Base-by-base conservation (phyloP, 1,139 yeast species). In the Pneumocystis sp. region DNA sequence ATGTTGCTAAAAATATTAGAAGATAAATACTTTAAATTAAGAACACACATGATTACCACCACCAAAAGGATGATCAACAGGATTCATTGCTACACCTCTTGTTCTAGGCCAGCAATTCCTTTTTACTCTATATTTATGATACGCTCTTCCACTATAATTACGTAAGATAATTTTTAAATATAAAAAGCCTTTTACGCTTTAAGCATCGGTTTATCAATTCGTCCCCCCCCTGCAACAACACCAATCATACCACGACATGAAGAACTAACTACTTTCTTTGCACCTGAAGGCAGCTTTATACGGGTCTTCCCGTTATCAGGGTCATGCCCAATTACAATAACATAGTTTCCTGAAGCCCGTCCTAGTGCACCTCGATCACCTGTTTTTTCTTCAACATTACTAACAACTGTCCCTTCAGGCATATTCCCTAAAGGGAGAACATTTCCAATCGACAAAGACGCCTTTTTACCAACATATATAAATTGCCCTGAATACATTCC, bases 311-410 rank as follows among this genome's bases (percentile, higher is more conserved):
- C 89, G 81, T 90, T 97, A 74, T 91, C 97, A 78, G 90, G 89
- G 93, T 91, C 91, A 95, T 91, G 97, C 76, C 97, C 97, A 77
- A 91, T 89, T 78, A 91, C 89, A 81, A 93, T 91, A 77, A 91
- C 97, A 85, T 91, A 91, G 90, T 89, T 89, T 85, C 97, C 97
- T 71, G 97, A 91, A 77, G 97, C 89, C 84, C 97, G 89, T 79
- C 96, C 97, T 76, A 93, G 84, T 80, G 97, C 96, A 88, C 97
- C 97, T 84, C 97, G 89, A 91, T 91, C 97, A 83, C 97, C 97
- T 79, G 89, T 91, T 84, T 87, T 90, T 83, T 91, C 97, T 83
- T 91, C 97, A 76, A 91, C 97, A 84, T 91, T 91, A 79, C 96
- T 87, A 74, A 90, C 90, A 77, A 91, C 91, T 80, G 97, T 91